Base-by-base conservation (phyloP, 352 stramenopile genomes). In the Phytophthora pistaciae region DNA sequence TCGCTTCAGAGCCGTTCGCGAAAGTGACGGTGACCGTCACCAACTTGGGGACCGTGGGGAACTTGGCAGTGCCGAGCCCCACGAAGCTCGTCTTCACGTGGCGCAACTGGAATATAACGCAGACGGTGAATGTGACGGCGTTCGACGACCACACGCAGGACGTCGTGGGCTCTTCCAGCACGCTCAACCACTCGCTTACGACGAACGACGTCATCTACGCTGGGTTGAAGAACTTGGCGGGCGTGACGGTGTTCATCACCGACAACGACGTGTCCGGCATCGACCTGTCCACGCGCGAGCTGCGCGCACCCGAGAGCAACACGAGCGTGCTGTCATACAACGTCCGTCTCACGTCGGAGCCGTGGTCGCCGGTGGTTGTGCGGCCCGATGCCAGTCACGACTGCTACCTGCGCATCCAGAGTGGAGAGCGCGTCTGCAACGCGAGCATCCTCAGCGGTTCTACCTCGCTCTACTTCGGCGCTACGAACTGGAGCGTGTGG, bases 191-290 rank as follows among this genome's bases (percentile, higher is more conserved):
- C 42, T 67, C 81, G 9, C 68, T 95, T 20, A 56, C 20, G 0
- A 90, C 87, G 13, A 92, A 92, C 54, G 85, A 95, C 50, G 5
- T 86, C 0, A 95, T 92, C 61, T 95, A 95, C 64, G 77, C 70
- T 14, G 73, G 66, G 0, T 53, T 92, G 0, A 56, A 67, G 13
- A 76, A 82, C 29, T 62, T 95, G 16, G 31, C 66, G 5, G 79
- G 67, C 3, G 83, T 95, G 20, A 74, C 56, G 0, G 85, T 91
- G 9, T 74, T 63, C 20, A 92, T 91, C 46, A 74, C 71, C 0
- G 87, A 95, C 68, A 91, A 91, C 9, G 85, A 95, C 36, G 63
- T 86, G 0, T 87, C 87, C 0, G 83, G 85, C 0, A 73, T 95
- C 0, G 66, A 81, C n/a, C 58, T 95, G 1, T 91, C 85, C 6